phyloP scores from a whole-genome alignment of 169 alveolate genomes.

The Plasmodium knowlesi region DNA sequence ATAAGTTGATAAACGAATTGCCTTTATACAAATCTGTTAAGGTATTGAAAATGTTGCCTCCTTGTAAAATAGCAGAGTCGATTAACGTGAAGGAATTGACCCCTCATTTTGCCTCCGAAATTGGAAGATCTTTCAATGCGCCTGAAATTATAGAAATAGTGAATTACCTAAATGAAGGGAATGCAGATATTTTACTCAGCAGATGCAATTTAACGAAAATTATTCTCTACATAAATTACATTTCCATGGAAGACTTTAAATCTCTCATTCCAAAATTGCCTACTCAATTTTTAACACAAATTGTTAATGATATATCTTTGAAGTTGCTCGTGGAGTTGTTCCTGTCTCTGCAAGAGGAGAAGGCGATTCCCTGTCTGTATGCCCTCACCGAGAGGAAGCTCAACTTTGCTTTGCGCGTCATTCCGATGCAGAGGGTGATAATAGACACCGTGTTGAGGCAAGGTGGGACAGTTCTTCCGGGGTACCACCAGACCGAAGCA shows the following conservation, averaged over 20 bases:
- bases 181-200: slow-evolving; percentile 13
- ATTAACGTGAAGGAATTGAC: slow-evolving; percentile 4
- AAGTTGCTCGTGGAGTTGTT: slow-evolving; percentile 25
- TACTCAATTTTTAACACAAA: slow-evolving; percentile 15
- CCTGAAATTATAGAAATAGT: slow-evolving; percentile 28
- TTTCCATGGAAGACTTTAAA: slow-evolving; percentile 32
- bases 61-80: slow-evolving; percentile 16
- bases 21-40: slow-evolving; percentile 56
- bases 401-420: not conserved
- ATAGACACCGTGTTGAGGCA: not conserved
- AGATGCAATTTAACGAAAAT: slow-evolving; percentile 11
- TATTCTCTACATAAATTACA: slow-evolving; percentile 43
- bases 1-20: slow-evolving; percentile 23
- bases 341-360: slow-evolving; percentile 17
- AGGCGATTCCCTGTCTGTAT: slow-evolving; percentile 9
- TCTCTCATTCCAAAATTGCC: slow-evolving; percentile 22
- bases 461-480: not conserved
- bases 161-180: slow-evolving; percentile 6
- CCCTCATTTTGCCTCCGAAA: slow-evolving; percentile 4
- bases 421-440: slow-evolving; percentile 5
- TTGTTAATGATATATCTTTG: slow-evolving; percentile 67
- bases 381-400: slow-evolving; percentile 4
- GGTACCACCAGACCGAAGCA: not conserved
- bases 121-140: slow-evolving; percentile 25
- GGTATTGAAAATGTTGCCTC: slow-evolving; percentile 22